Conservation (phyloP, 805 yeast species). For the Candida nitratophila region DNA sequence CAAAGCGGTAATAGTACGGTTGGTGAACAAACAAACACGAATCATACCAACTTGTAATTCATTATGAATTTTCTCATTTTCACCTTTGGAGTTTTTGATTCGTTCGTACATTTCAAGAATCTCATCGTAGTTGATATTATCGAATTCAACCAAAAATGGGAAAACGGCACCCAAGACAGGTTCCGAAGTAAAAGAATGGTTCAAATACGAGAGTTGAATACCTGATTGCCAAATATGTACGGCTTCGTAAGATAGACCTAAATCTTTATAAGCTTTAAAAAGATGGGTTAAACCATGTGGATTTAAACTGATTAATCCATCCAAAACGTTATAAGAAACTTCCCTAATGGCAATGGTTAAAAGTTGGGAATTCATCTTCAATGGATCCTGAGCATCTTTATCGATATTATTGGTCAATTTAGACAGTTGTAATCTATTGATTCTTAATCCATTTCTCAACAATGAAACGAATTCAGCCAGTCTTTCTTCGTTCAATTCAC, state of each 20-base stretch:
- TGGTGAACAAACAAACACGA: slow-evolving; percentile 58
- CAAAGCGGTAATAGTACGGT: slow-evolving; percentile 57
- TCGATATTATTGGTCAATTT: slow-evolving; percentile 51
- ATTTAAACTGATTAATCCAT: slow-evolving; percentile 30
- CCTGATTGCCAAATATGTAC: slow-evolving; percentile 62
- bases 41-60: slow-evolving; percentile 65
- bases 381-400: slow-evolving; percentile 43
- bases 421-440: slow-evolving; percentile 44
- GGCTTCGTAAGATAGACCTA: slow-evolving; percentile 53
- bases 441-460: slow-evolving; percentile 48
- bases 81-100: slow-evolving; percentile 7
- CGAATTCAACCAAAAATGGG: slow-evolving; percentile 56
- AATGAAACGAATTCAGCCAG: slow-evolving; percentile 41
- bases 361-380: slow-evolving; percentile 39
- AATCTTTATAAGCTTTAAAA: slow-evolving; percentile 51
- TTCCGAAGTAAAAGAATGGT: slow-evolving; percentile 47
- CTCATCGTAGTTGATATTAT: slow-evolving; percentile 53
- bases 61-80: slow-evolving; percentile 21
- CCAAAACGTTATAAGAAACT: slow-evolving; percentile 40
- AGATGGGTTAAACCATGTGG: slow-evolving; percentile 50
- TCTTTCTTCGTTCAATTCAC: slow-evolving; percentile 38
- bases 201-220: slow-evolving; percentile 31
- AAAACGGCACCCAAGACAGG: slow-evolving; percentile 61
- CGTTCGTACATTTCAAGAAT: slow-evolving; percentile 44
- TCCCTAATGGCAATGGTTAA: slow-evolving; percentile 37